These are phyloP conservation scores for Luffa aegyptiaca DNA, from an alignment of 306 rosid genomes.

Conservation along the genomic window DNA sequence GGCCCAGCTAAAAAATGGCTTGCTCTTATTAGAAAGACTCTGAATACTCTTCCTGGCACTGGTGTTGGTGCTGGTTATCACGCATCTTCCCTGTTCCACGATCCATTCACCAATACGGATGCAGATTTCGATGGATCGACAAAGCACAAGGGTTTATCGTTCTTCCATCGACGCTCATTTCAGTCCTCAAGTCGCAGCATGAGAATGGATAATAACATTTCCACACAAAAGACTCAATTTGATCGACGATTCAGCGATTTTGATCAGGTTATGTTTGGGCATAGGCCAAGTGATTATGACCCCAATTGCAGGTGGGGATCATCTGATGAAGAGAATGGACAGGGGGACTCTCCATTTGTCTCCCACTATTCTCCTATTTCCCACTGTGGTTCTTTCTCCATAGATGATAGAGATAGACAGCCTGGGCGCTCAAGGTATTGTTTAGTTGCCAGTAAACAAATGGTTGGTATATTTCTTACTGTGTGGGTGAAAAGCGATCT, in stretches of 20 bases:
- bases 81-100: conserved; percentile 64
- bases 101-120: conserved; percentile 64
- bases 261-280: conserved; percentile 66
- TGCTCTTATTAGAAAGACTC: conserved; percentile 73
- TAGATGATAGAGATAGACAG: conserved; percentile 67
- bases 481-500: conserved; percentile 85
- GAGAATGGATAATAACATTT: conserved; percentile 81
- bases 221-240: conserved; percentile 43
- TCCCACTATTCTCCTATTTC: conserved; percentile 58
- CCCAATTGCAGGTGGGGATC: conserved; percentile 69
- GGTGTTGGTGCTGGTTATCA: conserved; percentile 45
- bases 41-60: conserved; percentile 70
- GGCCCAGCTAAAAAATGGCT: conserved; percentile 94
- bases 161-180: conserved; percentile 79
- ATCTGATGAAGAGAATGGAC: conserved; percentile 78
- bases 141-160: conserved; percentile 62
- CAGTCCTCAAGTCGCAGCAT: conserved; percentile 83
- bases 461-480: conserved; percentile 90
- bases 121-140: conserved; percentile 77
- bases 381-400: conserved; percentile 27
- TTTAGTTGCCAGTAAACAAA: conserved; percentile 91
- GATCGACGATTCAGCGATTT: conserved; percentile 78
- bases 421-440: conserved; percentile 61
- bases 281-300: conserved; percentile 72
- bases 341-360: conserved; percentile 57